Evolutionary conservation across 331 rosid species (phyloP).

Genomic region (Stylosanthes scabra): DNA sequence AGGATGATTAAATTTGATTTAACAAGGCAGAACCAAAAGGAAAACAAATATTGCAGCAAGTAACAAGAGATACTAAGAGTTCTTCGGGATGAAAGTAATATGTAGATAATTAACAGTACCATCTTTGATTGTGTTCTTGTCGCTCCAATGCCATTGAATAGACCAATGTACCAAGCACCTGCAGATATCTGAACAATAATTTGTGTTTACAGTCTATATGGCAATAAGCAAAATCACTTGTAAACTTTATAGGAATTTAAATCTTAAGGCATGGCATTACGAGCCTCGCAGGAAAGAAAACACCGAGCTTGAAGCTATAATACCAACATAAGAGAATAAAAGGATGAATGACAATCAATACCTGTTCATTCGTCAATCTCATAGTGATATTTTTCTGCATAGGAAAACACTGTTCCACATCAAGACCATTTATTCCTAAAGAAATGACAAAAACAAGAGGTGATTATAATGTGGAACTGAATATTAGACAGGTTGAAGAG

Average conservation of each 20-base stretch:
- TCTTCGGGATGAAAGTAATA: conserved; percentile 15
- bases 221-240: conserved; percentile 29
- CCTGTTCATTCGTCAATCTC: conserved; percentile 86
- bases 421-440: conserved; percentile 71
- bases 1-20: conserved; percentile 9
- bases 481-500: conserved; percentile 37
- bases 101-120: conserved; percentile 54
- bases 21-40: conserved; percentile 17
- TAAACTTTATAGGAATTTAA: conserved; percentile 22
- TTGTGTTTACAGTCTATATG: conserved; percentile 18
- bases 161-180: conserved; percentile 94
- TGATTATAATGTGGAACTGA: conserved; percentile 39
- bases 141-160: conserved; percentile 92
- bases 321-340: conserved; percentile 30
- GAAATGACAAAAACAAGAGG: conserved; percentile 8
- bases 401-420: conserved; percentile 85
- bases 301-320: conserved; percentile 9
- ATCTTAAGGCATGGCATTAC: conserved; percentile 3
- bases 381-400: conserved; percentile 75
- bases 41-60: conserved; percentile 2
- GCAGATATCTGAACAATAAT: conserved; percentile 78
- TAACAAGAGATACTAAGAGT: conserved; percentile 21
- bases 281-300: conserved; percentile 30
- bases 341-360: conserved; percentile 33
- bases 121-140: conserved; percentile 91